A percentile compares a stretch with the other conserved stretches of the same genome.
These are phyloP conservation scores for Sporothrix luriei DNA, from an alignment of 2,329 filamentous ascomycete species.

Conservation along the genomic window DNA sequence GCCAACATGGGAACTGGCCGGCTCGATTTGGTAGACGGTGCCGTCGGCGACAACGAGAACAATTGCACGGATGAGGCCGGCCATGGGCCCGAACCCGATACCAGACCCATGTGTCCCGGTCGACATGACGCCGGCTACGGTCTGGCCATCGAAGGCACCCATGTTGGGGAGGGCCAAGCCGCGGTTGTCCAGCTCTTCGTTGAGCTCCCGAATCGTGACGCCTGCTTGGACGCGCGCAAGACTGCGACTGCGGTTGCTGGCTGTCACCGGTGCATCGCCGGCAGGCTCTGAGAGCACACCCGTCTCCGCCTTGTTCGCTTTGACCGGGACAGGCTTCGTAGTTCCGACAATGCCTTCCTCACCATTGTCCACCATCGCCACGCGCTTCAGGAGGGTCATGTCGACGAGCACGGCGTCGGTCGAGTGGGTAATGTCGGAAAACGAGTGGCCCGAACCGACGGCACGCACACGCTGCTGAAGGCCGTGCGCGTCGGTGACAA, in stretches of 20 bases:
- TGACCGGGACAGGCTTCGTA: slow-evolving; percentile 7
- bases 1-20: slow-evolving; percentile 26
- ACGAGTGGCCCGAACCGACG: slow-evolving; percentile 40
- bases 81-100: slow-evolving; percentile 36
- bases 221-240: slow-evolving; percentile 38
- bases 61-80: slow-evolving; percentile 36
- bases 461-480: slow-evolving; percentile 37
- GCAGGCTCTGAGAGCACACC: not conserved
- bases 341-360: slow-evolving; percentile 33
- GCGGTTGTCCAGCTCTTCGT: slow-evolving; percentile 37
- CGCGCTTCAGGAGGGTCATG: slow-evolving; percentile 34
- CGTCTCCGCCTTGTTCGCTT: not conserved
- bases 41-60: slow-evolving; percentile 37
- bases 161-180: slow-evolving; percentile 38
- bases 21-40: slow-evolving; percentile 39
- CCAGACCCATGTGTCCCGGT: slow-evolving; percentile 40
- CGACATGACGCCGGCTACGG: slow-evolving; percentile 37
- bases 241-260: slow-evolving; percentile 31
- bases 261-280: not conserved
- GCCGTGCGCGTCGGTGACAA: slow-evolving; percentile 35
- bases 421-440: slow-evolving; percentile 38
- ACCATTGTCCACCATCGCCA: slow-evolving; percentile 36
- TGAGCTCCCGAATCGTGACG: slow-evolving; percentile 38
- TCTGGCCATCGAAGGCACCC: slow-evolving; percentile 40
- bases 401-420: slow-evolving; percentile 37